A percentile compares a stretch with the other conserved stretches of the same genome.
These are phyloP conservation scores for Artemisia tridentata DNA, from an alignment of 129 eudicot species.

Conservation along the genomic window DNA sequence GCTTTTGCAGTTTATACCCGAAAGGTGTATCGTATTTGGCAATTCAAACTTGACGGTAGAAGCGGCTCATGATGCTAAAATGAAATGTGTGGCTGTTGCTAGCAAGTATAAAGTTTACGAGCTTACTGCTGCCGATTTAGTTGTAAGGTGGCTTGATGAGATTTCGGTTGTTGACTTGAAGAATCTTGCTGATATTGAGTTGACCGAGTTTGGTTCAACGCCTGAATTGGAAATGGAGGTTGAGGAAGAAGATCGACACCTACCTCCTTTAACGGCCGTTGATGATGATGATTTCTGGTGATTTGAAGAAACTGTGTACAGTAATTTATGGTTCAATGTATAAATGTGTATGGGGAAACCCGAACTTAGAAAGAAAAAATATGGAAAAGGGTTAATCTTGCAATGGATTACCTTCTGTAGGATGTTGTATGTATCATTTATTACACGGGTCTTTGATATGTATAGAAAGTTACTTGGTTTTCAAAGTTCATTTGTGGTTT, in stretches of 20 bases:
- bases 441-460: conserved; percentile 6
- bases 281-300: conserved; percentile 85
- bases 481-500: background rate
- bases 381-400: conserved; percentile 24
- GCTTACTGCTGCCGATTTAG: conserved; percentile 83
- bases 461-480: conserved; percentile 25
- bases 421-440: conserved; percentile 13
- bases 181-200: conserved; percentile 80
- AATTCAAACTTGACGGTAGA: conserved; percentile 83
- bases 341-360: conserved; percentile 29
- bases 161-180: conserved; percentile 77
- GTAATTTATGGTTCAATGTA: conserved; percentile 42
- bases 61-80: conserved; percentile 92
- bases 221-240: conserved; percentile 79
- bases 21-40: conserved; percentile 89
- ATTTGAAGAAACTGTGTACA: conserved; percentile 37
- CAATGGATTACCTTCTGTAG: conserved; percentile 30
- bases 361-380: conserved; percentile 5
- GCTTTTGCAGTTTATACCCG: conserved; percentile 66
- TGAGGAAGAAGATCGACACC: conserved; percentile 41
- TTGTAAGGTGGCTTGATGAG: conserved; percentile 75
- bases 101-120: conserved; percentile 86
- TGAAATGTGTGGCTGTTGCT: conserved; percentile 96
- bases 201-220: conserved; percentile 53
- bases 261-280: conserved; percentile 39